Evolutionary conservation across 2,329 filamentous ascomycete species (phyloP), one percentile per base, ranked within the genome.

Genomic region (Aspergillus sp.): DNA sequence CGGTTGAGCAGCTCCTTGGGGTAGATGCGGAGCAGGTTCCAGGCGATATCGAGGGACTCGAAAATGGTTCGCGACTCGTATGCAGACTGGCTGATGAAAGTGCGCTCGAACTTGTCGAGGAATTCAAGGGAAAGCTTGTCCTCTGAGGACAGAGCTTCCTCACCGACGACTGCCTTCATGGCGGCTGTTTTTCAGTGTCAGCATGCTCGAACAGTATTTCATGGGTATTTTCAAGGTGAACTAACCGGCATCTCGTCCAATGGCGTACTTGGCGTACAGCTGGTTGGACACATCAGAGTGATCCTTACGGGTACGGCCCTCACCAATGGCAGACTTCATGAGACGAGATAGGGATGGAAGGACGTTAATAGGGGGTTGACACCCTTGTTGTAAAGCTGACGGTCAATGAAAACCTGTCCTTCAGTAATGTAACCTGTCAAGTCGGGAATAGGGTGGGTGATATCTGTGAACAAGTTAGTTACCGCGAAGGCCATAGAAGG

Each of bases 291-390:
- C 93, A 73, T 98, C 93, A 58, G 89, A 88, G 72, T 98, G 93
- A 63, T 98, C 94, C 71, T 88, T 90, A 61, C 93, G 87, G 27
- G 93, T 98, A 79, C 90, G 91, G 53, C 89, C 89, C 74, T 97
- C 90, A 60, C 93, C 93, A 63, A 98, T 98, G 68, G 93, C 93
- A 62, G 93, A 98, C 74, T 98, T 98, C 93, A 98, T 98, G 66
- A 98, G 86, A 82, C 93, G 93, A 26, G 93, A 98, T 33, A 98
- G 85, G 38, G 93, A 98, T 26, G 93, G 93, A 49, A 98, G 77
- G 52, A 98, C 93, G 75, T 98, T 98, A 77, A 98, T 98, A 13
- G 93, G 93, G 93, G 93, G 77, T 95, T 96, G 73, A 98, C 85
- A 73, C 90, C 91, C 76, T 93, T 93, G 80, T 98, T 98, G 78